Percentiles rank a stretch among this genome's conserved stretches.
Conservation (phyloP, 2,329 filamentous ascomycete genomes). For the Bipolaris oryzae region DNA sequence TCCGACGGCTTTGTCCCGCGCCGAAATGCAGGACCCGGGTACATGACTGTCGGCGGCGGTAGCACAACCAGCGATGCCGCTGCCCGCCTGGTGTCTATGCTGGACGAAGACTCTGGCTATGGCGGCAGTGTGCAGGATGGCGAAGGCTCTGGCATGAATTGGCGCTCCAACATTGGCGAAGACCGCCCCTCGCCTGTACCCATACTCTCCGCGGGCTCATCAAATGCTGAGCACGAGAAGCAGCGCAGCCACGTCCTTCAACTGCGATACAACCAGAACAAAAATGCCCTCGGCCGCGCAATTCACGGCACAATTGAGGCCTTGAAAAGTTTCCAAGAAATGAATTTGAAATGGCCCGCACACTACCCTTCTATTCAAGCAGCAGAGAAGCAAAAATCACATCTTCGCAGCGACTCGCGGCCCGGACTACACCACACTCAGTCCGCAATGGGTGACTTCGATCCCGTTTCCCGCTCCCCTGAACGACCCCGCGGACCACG, state of each 20-base stretch:
- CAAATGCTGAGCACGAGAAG: conserved; percentile 65
- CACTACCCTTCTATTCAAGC: conserved; percentile 85
- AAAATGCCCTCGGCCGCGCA: conserved; percentile 81
- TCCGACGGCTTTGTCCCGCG: conserved; percentile 34
- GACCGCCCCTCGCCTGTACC: conserved; percentile 64
- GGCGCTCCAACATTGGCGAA: conserved; percentile 62
- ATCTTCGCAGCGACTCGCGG: conserved; percentile 58
- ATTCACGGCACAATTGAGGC: conserved; percentile 87
- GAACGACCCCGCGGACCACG: conserved; percentile 61
- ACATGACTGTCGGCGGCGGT: conserved; percentile 87
- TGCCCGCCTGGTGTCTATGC: conserved; percentile 75
- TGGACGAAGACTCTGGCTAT: conserved; percentile 91
- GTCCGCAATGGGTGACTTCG: conserved; percentile 62
- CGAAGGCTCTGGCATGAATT: conserved; percentile 61
- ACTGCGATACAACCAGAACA: conserved; percentile 92
- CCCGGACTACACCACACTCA: conserved; percentile 69
- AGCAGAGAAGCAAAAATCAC: conserved; percentile 48
- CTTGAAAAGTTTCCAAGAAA: conserved; percentile 80
- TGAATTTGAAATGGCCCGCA: conserved; percentile 91
- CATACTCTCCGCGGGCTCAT: conserved; percentile 55
- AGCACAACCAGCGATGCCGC: conserved; percentile 77
- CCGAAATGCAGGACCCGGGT: conserved; percentile 61
- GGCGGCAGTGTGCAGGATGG: conserved; percentile 75
- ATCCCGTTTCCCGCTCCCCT: conserved; percentile 46
- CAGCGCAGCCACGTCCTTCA: conserved; percentile 84